Evolutionary conservation across 2,329 filamentous ascomycete species (phyloP).

Genomic region (Immersiporthe knoxdaviesiana): DNA sequence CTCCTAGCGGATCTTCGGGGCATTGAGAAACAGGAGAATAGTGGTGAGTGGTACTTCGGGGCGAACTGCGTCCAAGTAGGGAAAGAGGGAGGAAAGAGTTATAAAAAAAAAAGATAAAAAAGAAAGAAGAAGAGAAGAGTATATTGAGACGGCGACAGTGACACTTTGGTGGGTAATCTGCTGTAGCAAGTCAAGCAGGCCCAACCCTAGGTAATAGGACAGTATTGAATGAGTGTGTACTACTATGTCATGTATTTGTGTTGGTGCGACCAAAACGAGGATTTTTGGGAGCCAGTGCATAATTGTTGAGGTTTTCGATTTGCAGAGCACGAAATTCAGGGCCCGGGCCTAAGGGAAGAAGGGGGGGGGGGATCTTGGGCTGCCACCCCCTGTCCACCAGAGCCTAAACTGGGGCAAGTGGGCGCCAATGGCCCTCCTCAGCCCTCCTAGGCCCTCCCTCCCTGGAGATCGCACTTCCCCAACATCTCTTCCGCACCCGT

Average conservation of each 20-base stretch:
- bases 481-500: conserved; percentile 46
- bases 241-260: no score
- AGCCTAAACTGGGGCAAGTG: not conserved
- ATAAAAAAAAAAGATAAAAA: no score
- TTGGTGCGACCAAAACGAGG: not conserved
- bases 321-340: conserved; percentile 4
- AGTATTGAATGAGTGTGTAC: not conserved
- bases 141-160: not conserved
- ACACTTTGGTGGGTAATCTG: no score
- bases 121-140: no score
- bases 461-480: conserved; percentile 43
- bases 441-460: no score
- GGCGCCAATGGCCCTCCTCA: conserved; percentile 2
- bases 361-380: not conserved
- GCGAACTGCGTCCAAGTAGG: not conserved
- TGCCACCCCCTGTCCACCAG: not conserved
- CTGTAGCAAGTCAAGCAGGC: not conserved
- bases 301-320: conserved; percentile 28
- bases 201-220: not conserved
- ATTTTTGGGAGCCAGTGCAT: conserved; percentile 3
- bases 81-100: not conserved
- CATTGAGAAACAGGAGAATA: not conserved
- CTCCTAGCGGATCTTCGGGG: not conserved
- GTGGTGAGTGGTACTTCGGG: not conserved
- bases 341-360: not conserved